Evolutionary conservation across 768 basidiomycete genomes (phyloP), one percentile per base, ranked within the genome.

Genomic region (Boletus reticuloceps): DNA sequence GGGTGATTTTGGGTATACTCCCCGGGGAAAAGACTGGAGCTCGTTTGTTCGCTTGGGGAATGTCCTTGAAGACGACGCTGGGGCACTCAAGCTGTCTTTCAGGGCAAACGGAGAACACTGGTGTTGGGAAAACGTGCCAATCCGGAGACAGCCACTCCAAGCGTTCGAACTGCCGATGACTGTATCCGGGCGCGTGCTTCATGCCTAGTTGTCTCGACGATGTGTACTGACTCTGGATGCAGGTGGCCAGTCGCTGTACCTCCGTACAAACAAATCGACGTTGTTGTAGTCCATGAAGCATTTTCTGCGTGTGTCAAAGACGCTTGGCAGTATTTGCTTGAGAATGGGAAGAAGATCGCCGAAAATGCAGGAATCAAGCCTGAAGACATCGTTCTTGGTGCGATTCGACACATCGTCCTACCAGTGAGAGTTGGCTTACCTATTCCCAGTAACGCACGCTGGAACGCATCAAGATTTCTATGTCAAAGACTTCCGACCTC

Each of bases 191-290:
- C 75, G 71, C 73, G 57, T 58, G 66, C 47, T 34, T 8, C 22
- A 2, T 5, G 8, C 25, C 14, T 13, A 3, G 7, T n/a, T 22
- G 13, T 39, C 34, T 43, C 11, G 29, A 46, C 2, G 29, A 51
- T 37, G 4, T 31, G 13, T n/a, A 12, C 40, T 58, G 41, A 56
- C 44, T 25, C 36, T 17, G 11, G 14, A 34, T 13, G 4, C 2
- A 81, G 80, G 36, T 81, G 79, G 80, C 68, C 77, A 3, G 68
- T 81, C 22, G 69, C 72, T 1, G 72, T 79, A 3, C 70, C 74
- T 14, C 67, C 74, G 4, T 65, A 70, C 17, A 61, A 64, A 36
- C 69, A 78, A 47, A 67, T 73, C 0, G 72, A 75, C 32, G 72
- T 78, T n/a, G 69, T 69, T 17, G 63, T 79, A 20, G 51, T 71